Conservation (phyloP, 2,329 filamentous ascomycete species). For the Arthrobotrys sinensis region DNA sequence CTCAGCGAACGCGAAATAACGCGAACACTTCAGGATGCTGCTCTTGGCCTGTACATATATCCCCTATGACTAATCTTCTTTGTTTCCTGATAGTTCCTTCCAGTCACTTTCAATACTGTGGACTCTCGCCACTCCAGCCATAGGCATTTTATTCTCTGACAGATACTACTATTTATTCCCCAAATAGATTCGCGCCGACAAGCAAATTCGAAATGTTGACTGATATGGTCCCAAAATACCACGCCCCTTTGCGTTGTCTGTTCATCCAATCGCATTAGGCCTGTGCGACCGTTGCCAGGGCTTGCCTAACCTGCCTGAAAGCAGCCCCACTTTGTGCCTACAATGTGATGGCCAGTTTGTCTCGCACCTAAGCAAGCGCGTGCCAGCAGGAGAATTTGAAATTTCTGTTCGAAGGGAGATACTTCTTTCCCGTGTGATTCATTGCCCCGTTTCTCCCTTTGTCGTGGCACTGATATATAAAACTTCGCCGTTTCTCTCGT, state of each 20-base stretch:
- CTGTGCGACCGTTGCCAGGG: conserved; percentile 3
- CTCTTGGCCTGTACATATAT: too few relatives aligned
- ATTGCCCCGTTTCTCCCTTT: not conserved
- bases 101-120: too few relatives aligned
- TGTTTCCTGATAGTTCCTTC: too few relatives aligned
- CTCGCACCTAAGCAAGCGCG: not conserved
- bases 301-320: conserved; percentile 35
- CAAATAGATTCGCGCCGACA: too few relatives aligned
- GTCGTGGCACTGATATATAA: not conserved
- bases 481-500: not conserved
- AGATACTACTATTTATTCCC: too few relatives aligned
- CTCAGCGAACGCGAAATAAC: too few relatives aligned
- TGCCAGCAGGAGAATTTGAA: not conserved
- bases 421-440: not conserved
- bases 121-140: too few relatives aligned
- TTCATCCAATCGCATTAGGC: not conserved
- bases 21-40: too few relatives aligned
- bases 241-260: conserved; percentile 12
- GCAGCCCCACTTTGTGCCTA: conserved; percentile 23
- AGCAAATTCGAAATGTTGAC: not conserved
- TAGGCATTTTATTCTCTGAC: too few relatives aligned
- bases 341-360: not conserved
- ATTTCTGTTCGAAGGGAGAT: conserved; percentile 1
- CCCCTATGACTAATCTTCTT: too few relatives aligned
- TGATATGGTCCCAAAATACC: conserved; percentile 16